These are phyloP conservation scores for Pichia kluyveri DNA, from an alignment of 805 yeast genomes.

Conservation along the genomic window DNA sequence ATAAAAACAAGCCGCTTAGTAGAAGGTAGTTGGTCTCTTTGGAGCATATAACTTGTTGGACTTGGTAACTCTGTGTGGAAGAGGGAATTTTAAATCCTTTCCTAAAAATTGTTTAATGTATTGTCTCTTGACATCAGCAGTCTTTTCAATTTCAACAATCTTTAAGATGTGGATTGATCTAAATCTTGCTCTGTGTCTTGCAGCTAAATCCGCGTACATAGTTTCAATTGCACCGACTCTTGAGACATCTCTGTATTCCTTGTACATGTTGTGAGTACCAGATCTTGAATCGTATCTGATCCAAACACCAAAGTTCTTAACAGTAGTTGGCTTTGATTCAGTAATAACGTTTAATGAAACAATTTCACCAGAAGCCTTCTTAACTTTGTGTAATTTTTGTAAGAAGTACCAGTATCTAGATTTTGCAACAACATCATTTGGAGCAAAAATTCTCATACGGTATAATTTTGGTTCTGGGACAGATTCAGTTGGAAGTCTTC, in stretches of 20 bases:
- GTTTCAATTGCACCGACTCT: slow-evolving; percentile 98
- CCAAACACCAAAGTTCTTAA: slow-evolving; percentile 99
- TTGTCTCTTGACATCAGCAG: slow-evolving; percentile 98
- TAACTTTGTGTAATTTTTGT: slow-evolving; percentile 98
- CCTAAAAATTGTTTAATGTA: slow-evolving; percentile 95
- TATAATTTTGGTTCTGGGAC: slow-evolving; percentile 99
- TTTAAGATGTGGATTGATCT: slow-evolving; percentile 98
- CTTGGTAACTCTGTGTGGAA: slow-evolving; percentile 98
- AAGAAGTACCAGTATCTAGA: slow-evolving; percentile 99
- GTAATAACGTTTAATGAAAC: slow-evolving; percentile 85
- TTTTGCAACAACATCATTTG: slow-evolving; percentile 98
- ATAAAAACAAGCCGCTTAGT: slow-evolving; percentile 39
- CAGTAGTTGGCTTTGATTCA: slow-evolving; percentile 97
- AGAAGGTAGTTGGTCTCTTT: slow-evolving; percentile 95
- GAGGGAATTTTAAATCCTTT: slow-evolving; percentile 97
- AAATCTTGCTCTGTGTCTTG: slow-evolving; percentile 99
- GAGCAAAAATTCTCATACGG: slow-evolving; percentile 99
- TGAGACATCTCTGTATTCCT: slow-evolving; percentile 99
- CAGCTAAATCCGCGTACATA: slow-evolving; percentile 99
- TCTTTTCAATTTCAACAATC: slow-evolving; percentile 97
- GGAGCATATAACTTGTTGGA: slow-evolving; percentile 79
- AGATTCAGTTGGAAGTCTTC: slow-evolving; percentile 98
- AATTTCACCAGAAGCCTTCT: slow-evolving; percentile 99
- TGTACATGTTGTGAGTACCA: slow-evolving; percentile 99
- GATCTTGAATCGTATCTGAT: slow-evolving; percentile 99